phyloP scores from a whole-genome alignment of 148 eudicot genomes.

The Tetragonia tetragonoides region DNA sequence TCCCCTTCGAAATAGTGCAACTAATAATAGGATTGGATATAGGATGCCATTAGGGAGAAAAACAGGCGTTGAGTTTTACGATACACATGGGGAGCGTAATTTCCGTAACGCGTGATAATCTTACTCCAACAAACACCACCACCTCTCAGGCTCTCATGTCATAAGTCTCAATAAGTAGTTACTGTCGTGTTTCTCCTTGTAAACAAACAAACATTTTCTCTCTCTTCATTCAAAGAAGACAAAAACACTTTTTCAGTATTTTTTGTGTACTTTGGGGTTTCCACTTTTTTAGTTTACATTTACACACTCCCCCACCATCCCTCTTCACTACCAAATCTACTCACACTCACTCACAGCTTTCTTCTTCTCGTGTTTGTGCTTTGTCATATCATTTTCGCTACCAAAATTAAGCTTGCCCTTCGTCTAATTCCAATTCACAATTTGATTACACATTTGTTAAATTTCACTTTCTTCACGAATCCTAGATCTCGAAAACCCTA shows the following conservation, averaged over 20 bases:
- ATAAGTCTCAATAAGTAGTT: neutral
- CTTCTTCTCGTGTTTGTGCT: neutral
- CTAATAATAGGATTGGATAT: too few species aligned
- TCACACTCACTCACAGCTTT: neutral
- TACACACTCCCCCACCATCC: neutral
- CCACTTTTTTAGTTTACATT: too few species aligned
- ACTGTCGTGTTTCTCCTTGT: neutral
- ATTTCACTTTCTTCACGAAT: neutral
- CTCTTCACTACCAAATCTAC: neutral
- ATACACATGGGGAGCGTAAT: conserved; percentile 19
- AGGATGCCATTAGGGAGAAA: neutral
- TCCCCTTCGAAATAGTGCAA: too few species aligned
- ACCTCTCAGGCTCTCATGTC: neutral
- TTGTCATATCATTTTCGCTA: neutral
- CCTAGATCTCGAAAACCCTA: conserved; percentile 13
- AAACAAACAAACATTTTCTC: neutral
- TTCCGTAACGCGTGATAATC: conserved; percentile 12
- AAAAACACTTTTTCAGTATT: neutral
- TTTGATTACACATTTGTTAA: neutral
- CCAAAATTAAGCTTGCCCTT: neutral
- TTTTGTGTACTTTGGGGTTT: neutral
- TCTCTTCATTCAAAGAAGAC: neutral
- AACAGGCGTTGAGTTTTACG: neutral
- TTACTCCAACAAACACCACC: neutral
- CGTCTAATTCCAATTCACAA: neutral